Conservation (phyloP, 768 basidiomycete species). For the Trametes coccinea region DNA sequence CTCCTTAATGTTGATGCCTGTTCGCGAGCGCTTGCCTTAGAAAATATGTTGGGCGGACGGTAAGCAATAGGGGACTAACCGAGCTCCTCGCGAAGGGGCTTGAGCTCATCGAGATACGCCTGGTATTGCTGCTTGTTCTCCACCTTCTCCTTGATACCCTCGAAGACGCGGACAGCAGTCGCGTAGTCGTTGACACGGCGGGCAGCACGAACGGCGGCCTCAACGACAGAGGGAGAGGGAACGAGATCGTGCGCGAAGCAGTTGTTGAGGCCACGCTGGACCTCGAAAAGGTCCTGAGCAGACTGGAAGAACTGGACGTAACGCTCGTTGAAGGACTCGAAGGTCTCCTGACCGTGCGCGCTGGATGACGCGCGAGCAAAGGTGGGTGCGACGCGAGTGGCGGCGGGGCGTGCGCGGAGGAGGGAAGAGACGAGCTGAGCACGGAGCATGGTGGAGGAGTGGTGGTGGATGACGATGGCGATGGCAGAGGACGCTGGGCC, state of each 20-base stretch:
- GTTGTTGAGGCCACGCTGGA: constrained; percentile 98
- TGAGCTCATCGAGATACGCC: constrained; percentile 90
- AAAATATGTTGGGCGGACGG: not conserved
- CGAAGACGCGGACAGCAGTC: constrained; percentile 94
- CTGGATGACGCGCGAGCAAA: constrained; percentile 52
- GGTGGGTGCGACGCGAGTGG: constrained; percentile 38
- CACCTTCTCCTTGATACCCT: constrained; percentile 96
- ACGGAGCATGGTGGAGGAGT: constrained; percentile 46
- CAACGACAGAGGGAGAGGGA: constrained; percentile 78
- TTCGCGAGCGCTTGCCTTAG: not conserved
- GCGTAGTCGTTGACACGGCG: constrained; percentile 96
- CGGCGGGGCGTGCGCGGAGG: constrained; percentile 61
- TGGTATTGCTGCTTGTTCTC: constrained; percentile 96
- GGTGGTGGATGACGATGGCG: not conserved
- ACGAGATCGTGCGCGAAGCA: constrained; percentile 99
- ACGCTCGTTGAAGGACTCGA: constrained; percentile 91
- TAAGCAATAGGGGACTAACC: constrained; percentile 49
- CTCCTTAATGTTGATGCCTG: constrained; percentile 64
- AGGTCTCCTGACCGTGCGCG: constrained; percentile 85
- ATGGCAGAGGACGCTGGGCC: constrained; percentile 1
- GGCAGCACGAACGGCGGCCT: constrained; percentile 84
- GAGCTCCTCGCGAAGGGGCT: constrained; percentile 85
- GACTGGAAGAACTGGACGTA: constrained; percentile 92
- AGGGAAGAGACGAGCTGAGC: constrained; percentile 59
- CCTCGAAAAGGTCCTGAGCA: constrained; percentile 96